A percentile compares a stretch with the other conserved stretches of the same genome.
phyloP scores from a whole-genome alignment of 371 early-diverging fungal genomes.

The Basidiobolus meristosporus region DNA sequence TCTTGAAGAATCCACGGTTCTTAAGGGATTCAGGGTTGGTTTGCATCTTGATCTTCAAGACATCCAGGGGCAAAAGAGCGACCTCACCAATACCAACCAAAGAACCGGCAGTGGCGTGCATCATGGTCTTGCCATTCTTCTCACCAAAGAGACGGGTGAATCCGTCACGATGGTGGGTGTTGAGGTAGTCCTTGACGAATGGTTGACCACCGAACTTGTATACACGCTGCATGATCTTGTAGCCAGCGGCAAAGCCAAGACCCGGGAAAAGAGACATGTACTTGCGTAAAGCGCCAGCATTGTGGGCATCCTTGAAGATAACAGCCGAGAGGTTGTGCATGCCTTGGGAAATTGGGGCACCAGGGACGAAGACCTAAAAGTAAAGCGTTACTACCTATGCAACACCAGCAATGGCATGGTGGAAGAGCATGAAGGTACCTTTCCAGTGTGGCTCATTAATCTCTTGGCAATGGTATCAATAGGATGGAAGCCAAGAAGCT shows the following conservation, averaged over 20 bases:
- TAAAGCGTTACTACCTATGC: neutral
- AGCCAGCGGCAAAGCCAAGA: constrained; percentile 90
- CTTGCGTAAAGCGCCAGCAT: constrained; percentile 45
- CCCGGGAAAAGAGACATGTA: constrained; percentile 92
- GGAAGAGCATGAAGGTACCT: constrained; percentile 4
- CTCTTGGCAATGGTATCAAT: constrained; percentile 96
- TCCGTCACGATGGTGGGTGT: constrained; percentile 47
- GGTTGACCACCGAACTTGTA: constrained; percentile 98
- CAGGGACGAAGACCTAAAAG: constrained; percentile 34
- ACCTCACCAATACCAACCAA: constrained; percentile 94
- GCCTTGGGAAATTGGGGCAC: constrained; percentile 30
- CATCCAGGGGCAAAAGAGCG: constrained; percentile 86
- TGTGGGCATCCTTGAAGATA: constrained; percentile 76
- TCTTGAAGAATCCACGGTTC: constrained; percentile 63
- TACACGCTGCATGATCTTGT: constrained; percentile 85
- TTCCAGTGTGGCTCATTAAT: constrained; percentile 82
- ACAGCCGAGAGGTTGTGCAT: constrained; percentile 41
- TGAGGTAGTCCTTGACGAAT: constrained; percentile 80
- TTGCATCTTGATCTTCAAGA: constrained; percentile 93
- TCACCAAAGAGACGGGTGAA: constrained; percentile 79
- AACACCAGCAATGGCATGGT: too few relatives aligned
- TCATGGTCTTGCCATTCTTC: constrained; percentile 80
- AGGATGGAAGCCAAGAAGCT: constrained; percentile 91
- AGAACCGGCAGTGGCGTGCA: constrained; percentile 95
- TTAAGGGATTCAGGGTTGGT: constrained; percentile 79